phyloP scores from a whole-genome alignment of 495 filamentous ascomycete genomes.

The Trichoderma virens region DNA sequence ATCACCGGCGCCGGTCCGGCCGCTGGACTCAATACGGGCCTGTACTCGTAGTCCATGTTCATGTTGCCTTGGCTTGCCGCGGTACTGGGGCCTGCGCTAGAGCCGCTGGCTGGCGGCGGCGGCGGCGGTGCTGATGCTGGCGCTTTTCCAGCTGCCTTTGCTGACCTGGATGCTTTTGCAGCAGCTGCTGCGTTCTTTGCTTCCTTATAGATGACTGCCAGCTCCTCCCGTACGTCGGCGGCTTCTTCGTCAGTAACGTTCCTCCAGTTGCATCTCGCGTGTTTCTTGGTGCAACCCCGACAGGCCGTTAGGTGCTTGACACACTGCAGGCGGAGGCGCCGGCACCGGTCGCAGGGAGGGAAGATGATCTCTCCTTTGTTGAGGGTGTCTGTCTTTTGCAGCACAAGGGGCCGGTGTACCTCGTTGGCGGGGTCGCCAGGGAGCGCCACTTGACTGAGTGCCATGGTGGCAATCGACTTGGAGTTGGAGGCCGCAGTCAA shows the following conservation, averaged over 20 bases:
- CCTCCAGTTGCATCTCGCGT: slow-evolving; percentile 78
- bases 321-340: slow-evolving; percentile 71
- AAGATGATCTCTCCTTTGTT: slow-evolving; percentile 61
- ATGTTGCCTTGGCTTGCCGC: not conserved
- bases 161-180: no score
- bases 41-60: no score
- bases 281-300: slow-evolving; percentile 80
- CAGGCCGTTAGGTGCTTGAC: slow-evolving; percentile 80
- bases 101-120: not conserved
- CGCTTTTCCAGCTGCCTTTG: no score
- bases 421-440: not conserved
- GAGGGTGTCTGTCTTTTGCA: slow-evolving; percentile 66
- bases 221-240: slow-evolving; percentile 23
- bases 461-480: not conserved
- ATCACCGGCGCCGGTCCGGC: not conserved
- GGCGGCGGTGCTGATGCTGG: not conserved
- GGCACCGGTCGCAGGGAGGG: slow-evolving; percentile 78
- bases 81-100: not conserved
- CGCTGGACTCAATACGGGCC: not conserved
- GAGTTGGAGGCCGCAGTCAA: not conserved
- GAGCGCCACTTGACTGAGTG: not conserved
- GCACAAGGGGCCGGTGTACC: slow-evolving; percentile 50
- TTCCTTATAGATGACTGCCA: slow-evolving; percentile 11
- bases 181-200: not conserved
- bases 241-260: slow-evolving; percentile 66